These are phyloP conservation scores for Halenospora varia DNA, from an alignment of 495 filamentous ascomycete species.

Conservation along the genomic window DNA sequence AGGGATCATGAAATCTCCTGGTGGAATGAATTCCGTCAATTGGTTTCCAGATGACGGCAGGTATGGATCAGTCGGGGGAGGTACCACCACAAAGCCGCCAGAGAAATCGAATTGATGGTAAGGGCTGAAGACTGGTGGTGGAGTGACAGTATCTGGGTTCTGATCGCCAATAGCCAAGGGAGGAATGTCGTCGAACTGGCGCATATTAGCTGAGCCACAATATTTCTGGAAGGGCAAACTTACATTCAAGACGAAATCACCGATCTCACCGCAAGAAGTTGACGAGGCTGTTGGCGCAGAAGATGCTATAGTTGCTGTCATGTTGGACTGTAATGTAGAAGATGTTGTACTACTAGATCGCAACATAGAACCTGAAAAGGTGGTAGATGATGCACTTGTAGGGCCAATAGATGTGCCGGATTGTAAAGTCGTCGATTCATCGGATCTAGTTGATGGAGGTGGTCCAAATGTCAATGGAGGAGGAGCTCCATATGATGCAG, in stretches of 20 bases:
- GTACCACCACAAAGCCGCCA: slow-evolving; percentile 26
- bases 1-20: too few relatives aligned
- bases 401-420: not conserved
- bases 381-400: not conserved
- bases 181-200: slow-evolving; percentile 28
- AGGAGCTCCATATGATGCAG: too few relatives aligned
- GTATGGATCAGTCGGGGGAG: slow-evolving; percentile 25
- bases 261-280: slow-evolving; percentile 19
- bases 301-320: not conserved
- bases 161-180: slow-evolving; percentile 10
- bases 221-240: not conserved
- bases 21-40: slow-evolving; percentile 24
- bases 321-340: not conserved
- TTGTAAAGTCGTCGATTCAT: not conserved
- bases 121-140: slow-evolving; percentile 22
- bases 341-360: not conserved
- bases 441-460: not conserved
- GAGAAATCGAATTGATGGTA: slow-evolving; percentile 29
- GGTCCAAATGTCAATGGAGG: too few relatives aligned
- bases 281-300: slow-evolving; percentile 11
- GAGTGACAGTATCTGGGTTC: slow-evolving; percentile 7
- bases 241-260: slow-evolving; percentile 25
- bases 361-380: not conserved
- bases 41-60: slow-evolving; percentile 18
- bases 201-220: slow-evolving; percentile 7